Percentiles rank a stretch among this genome's conserved stretches.
phyloP scores from a whole-genome alignment of 768 basidiomycete species.

The Favolaschia claudopus region DNA sequence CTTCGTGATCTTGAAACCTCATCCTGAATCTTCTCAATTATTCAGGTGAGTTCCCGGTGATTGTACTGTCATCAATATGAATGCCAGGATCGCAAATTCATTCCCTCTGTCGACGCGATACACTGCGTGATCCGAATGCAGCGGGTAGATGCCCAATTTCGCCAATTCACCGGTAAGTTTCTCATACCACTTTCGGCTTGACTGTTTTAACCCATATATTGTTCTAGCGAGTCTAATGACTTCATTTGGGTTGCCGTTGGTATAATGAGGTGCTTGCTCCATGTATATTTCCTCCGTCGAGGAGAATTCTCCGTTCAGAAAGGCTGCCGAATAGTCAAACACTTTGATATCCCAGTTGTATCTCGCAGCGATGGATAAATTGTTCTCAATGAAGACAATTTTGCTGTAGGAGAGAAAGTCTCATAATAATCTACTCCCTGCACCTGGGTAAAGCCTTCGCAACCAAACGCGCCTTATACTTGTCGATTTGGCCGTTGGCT shows the following conservation, averaged over 20 bases:
- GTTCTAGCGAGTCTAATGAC: not conserved
- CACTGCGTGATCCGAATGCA: conserved; percentile 20
- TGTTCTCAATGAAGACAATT: not conserved
- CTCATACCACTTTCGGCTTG: conserved; percentile 39
- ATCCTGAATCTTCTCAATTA: conserved; percentile 24
- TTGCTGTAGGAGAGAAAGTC: conserved; percentile 1
- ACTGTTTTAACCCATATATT: conserved; percentile 32
- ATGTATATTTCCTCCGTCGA: conserved; percentile 38
- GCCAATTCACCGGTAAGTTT: conserved; percentile 27
- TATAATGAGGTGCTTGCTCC: conserved; percentile 42
- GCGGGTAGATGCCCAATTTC: not conserved
- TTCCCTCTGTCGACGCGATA: conserved; percentile 11
- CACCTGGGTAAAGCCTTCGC: not conserved
- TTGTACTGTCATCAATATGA: conserved; percentile 44
- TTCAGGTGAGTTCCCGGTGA: conserved; percentile 26
- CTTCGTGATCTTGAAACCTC: conserved; percentile 39
- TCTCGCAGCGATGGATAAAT: not conserved
- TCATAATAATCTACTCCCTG: conserved; percentile 38
- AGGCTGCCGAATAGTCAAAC: conserved; percentile 13
- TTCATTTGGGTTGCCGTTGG: conserved; percentile 10
- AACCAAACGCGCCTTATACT: conserved; percentile 35
- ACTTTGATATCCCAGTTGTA: conserved; percentile 25
- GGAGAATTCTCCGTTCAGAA: conserved; percentile 17
- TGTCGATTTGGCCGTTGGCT: conserved; percentile 35
- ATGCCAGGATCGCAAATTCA: conserved; percentile 22